These are phyloP conservation scores for Termitomyces sp. DNA, from an alignment of 768 basidiomycete genomes.

Conservation along the genomic window DNA sequence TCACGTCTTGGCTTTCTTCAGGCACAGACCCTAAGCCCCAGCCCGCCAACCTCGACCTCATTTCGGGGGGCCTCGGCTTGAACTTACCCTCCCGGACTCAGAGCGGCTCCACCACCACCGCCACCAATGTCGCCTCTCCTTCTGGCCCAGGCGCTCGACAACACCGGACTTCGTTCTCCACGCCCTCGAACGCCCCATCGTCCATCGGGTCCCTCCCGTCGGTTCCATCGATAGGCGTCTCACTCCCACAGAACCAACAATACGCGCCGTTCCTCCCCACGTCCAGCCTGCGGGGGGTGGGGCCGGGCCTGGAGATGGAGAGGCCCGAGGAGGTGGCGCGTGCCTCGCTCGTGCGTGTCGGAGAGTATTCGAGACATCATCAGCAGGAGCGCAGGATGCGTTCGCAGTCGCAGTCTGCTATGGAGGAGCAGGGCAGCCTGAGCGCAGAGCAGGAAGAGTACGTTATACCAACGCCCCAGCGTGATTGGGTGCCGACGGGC, in stretches of 20 bases:
- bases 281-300: constrained; percentile 5
- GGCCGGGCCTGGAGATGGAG: constrained; percentile 29
- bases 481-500: not conserved
- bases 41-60: not conserved
- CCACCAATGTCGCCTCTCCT: not conserved
- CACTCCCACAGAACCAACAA: constrained; percentile 9
- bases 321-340: constrained; percentile 43
- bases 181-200: not conserved
- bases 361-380: constrained; percentile 60
- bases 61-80: not conserved
- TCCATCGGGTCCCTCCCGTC: not conserved
- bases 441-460: constrained; percentile 14
- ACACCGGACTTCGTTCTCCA: not conserved
- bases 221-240: not conserved
- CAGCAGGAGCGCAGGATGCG: constrained; percentile 6
- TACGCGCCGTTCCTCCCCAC: constrained; percentile 49
- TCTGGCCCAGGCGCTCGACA: not conserved
- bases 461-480: constrained; percentile 15
- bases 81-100: not conserved
- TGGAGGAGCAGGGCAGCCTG: not conserved
- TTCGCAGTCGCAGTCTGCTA: not conserved
- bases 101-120: not conserved
- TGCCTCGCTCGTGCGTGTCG: constrained; percentile 72
- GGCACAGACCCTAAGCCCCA: constrained; percentile 5
- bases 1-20: not conserved